phyloP scores from a whole-genome alignment of 495 filamentous ascomycete genomes.

The Lasiosphaeriaceae sp. region DNA sequence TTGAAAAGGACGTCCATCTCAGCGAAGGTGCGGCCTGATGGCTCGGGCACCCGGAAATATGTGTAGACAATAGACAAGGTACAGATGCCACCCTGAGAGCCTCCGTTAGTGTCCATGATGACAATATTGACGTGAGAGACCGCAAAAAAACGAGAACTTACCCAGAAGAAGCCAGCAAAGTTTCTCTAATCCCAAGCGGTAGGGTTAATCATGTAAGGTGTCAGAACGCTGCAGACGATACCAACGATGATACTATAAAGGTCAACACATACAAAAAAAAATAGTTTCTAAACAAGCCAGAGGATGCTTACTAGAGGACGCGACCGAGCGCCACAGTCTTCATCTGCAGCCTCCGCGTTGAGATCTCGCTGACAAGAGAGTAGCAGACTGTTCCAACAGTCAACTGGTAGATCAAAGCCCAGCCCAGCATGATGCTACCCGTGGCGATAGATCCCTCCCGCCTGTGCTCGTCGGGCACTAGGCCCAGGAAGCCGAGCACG shows the following conservation, averaged over 20 bases:
- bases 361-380: slow-evolving; percentile 70
- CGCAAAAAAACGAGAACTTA: slow-evolving; percentile 19
- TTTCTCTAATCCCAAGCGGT: slow-evolving; percentile 71
- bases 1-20: slow-evolving; percentile 75
- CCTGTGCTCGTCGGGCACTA: slow-evolving; percentile 53
- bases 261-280: slow-evolving; percentile 10
- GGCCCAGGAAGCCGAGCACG: slow-evolving; percentile 68
- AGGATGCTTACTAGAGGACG: slow-evolving; percentile 53
- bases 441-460: slow-evolving; percentile 59
- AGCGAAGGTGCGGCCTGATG: slow-evolving; percentile 64
- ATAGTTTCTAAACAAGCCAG: neutral
- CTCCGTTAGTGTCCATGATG: neutral
- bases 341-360: slow-evolving; percentile 68
- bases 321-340: slow-evolving; percentile 67
- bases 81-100: slow-evolving; percentile 53
- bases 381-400: slow-evolving; percentile 78
- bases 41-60: slow-evolving; percentile 74
- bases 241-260: slow-evolving; percentile 56
- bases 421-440: slow-evolving; percentile 67
- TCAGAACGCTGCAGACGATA: slow-evolving; percentile 66
- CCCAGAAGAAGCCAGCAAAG: slow-evolving; percentile 82
- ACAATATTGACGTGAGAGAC: neutral
- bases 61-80: slow-evolving; percentile 70
- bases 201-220: slow-evolving; percentile 74
- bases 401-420: slow-evolving; percentile 69